Percentiles rank a stretch among this genome's conserved stretches.
These are phyloP conservation scores for Oryza meyeriana DNA, from an alignment of 176 grass and related monocot genomes.

Conservation along the genomic window DNA sequence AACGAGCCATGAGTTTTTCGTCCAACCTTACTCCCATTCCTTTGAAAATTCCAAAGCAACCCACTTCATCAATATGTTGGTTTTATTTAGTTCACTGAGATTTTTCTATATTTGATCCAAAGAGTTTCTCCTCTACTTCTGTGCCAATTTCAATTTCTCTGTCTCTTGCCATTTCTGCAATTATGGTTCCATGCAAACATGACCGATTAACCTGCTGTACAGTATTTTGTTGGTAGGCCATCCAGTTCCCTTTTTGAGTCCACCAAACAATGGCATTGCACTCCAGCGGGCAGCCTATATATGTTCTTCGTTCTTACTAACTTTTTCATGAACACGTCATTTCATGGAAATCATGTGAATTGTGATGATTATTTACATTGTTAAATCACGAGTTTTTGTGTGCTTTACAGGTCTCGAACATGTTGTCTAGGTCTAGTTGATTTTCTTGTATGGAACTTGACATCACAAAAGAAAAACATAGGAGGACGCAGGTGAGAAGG, in stretches of 20 bases:
- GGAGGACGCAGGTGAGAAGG: background rate
- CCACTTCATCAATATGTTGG: too few relatives aligned
- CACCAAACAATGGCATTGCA: background rate
- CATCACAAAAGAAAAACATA: background rate
- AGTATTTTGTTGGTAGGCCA: background rate
- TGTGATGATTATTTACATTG: background rate
- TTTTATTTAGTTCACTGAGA: too few relatives aligned
- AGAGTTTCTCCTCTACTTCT: too few relatives aligned
- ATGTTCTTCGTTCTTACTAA: background rate
- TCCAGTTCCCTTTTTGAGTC: background rate
- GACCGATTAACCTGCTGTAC: too few relatives aligned
- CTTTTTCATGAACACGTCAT: background rate
- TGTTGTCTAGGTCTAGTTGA: background rate
- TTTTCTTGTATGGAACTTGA: background rate
- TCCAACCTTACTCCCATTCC: too few relatives aligned
- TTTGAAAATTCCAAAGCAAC: too few relatives aligned
- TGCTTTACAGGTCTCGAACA: background rate
- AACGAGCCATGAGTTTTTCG: too few relatives aligned
- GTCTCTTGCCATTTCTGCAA: too few relatives aligned
- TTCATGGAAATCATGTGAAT: background rate
- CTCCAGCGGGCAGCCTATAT: background rate
- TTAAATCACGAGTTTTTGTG: background rate
- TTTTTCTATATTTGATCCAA: too few relatives aligned
- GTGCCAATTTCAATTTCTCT: too few relatives aligned
- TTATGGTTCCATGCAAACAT: too few relatives aligned